phyloP scores from a whole-genome alignment of 148 eudicot species.

The Amaranthus hypochondriacus region DNA sequence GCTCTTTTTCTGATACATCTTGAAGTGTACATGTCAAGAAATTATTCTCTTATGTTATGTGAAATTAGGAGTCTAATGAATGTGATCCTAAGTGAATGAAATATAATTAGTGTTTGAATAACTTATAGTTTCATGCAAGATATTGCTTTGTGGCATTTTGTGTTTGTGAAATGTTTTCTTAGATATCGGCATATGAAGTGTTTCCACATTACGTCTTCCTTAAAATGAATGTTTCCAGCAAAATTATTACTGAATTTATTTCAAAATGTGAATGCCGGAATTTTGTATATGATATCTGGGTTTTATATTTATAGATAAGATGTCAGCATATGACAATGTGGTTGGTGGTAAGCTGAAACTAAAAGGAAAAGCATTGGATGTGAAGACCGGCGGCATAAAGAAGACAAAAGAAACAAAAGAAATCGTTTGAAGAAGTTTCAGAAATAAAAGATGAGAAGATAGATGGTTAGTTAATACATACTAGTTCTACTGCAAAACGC shows the following conservation, averaged over 20 bases:
- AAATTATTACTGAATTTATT: neutral
- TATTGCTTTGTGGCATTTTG: too few relatives aligned
- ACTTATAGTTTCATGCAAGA: neutral
- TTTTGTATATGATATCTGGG: slow-evolving; percentile 6
- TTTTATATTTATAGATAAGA: slow-evolving; percentile 28
- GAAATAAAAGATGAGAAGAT: slow-evolving; percentile 36
- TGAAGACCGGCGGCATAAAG: slow-evolving; percentile 60
- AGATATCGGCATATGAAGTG: too few relatives aligned
- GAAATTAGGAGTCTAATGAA: neutral
- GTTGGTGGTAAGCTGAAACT: slow-evolving; percentile 83
- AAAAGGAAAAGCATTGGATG: slow-evolving; percentile 89
- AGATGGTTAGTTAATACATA: slow-evolving; percentile 40
- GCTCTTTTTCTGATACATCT: too few relatives aligned
- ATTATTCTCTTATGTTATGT: neutral
- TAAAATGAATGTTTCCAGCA: neutral
- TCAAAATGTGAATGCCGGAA: neutral
- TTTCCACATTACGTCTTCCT: neutral
- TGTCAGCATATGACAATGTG: slow-evolving; percentile 80
- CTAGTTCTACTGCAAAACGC: neutral
- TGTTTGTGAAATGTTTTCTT: too few relatives aligned
- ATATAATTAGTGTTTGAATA: neutral
- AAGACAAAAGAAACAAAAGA: slow-evolving; percentile 81
- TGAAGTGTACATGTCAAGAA: neutral
- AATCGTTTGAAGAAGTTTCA: slow-evolving; percentile 41
- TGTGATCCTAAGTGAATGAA: neutral